A percentile compares a stretch with the other conserved stretches of the same genome.
Conservation (phyloP, 768 basidiomycete species). For the Suillus decipiens region DNA sequence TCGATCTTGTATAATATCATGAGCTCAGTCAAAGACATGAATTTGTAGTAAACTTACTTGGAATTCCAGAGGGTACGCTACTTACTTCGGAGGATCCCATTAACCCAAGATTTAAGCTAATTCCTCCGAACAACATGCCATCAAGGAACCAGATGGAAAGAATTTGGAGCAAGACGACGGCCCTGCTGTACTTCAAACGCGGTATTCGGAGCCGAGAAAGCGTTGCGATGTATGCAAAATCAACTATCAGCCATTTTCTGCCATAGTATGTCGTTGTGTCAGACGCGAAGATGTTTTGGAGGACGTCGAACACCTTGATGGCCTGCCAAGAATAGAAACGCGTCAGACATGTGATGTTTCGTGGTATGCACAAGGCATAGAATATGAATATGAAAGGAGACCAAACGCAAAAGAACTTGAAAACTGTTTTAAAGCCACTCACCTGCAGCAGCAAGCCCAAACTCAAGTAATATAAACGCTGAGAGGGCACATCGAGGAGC, state of each 20-base stretch:
- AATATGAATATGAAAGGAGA: neutral
- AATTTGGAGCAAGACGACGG: conserved; percentile 65
- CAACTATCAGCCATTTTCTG: conserved; percentile 73
- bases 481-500: conserved; percentile 74
- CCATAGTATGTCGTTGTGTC: conserved; percentile 44
- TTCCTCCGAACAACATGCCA: conserved; percentile 70
- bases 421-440: conserved; percentile 18
- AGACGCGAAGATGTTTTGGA: conserved; percentile 53
- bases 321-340: conserved; percentile 45
- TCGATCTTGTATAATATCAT: conserved; percentile 25
- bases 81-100: conserved; percentile 14
- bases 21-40: conserved; percentile 12
- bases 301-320: conserved; percentile 72
- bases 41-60: conserved; percentile 27
- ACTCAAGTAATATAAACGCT: conserved; percentile 77
- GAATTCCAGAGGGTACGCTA: conserved; percentile 20
- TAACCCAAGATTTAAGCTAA: conserved; percentile 55
- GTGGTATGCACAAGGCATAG: neutral
- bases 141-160: conserved; percentile 61
- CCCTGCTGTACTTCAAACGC: conserved; percentile 64
- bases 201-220: conserved; percentile 74
- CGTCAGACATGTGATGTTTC: neutral
- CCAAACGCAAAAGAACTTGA: neutral
- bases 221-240: conserved; percentile 57
- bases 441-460: conserved; percentile 80